Evolutionary conservation across 306 rosid genomes (phyloP).

Genomic region (Biancaea sappan): DNA sequence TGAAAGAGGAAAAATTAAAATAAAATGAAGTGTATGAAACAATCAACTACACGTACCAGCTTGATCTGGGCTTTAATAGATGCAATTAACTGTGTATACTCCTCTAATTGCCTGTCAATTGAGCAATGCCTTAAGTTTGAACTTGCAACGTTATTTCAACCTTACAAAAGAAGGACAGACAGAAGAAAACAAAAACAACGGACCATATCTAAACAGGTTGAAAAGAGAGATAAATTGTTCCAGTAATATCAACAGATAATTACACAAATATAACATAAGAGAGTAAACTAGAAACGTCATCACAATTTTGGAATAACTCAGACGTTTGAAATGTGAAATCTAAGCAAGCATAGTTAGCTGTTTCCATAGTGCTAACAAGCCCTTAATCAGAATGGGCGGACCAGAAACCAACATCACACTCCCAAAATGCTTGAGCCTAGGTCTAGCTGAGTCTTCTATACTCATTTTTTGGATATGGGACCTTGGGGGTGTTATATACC

Average conservation of each 20-base stretch:
- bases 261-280: background rate
- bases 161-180: background rate
- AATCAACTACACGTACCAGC: constrained; percentile 57
- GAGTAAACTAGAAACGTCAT: background rate
- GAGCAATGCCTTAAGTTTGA: constrained; percentile 24
- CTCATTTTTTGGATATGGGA: background rate
- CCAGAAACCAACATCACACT: constrained; percentile 1
- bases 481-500: constrained; percentile 1
- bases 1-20: background rate
- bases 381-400: background rate
- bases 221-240: constrained; percentile 8
- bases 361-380: constrained; percentile 5
- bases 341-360: constrained; percentile 12
- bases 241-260: background rate
- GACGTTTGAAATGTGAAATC: background rate
- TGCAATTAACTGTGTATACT: constrained; percentile 74
- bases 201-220: background rate
- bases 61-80: constrained; percentile 92
- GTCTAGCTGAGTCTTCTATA: background rate
- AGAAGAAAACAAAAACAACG: background rate
- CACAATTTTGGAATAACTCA: background rate
- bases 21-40: background rate
- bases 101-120: constrained; percentile 78
- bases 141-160: constrained; percentile 17
- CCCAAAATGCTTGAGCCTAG: constrained; percentile 1